Percentiles rank a stretch among this genome's conserved stretches.
phyloP scores from a whole-genome alignment of 1,284 basidiomycete genomes.

The Calocybe gambosa region DNA sequence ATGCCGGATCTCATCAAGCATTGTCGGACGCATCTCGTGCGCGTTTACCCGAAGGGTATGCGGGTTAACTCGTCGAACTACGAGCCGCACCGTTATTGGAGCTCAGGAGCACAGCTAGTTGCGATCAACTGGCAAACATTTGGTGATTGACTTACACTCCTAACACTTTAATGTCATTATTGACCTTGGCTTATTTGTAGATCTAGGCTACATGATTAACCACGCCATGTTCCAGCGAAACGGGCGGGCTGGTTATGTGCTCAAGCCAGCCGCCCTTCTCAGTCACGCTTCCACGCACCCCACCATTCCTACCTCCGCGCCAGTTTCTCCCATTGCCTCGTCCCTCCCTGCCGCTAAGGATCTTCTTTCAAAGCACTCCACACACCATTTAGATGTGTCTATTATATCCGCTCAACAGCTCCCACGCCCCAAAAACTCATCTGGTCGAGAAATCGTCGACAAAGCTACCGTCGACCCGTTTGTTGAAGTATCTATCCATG shows the following conservation, averaged over 20 bases:
- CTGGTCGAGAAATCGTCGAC: conserved; percentile 51
- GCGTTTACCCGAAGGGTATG: conserved; percentile 86
- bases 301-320: conserved; percentile 2
- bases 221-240: conserved; percentile 93
- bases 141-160: conserved; percentile 41
- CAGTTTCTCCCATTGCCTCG: neutral
- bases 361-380: conserved; percentile 46
- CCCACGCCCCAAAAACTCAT: conserved; percentile 60
- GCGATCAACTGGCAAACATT: conserved; percentile 98
- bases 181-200: conserved; percentile 32
- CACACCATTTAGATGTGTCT: conserved; percentile 59
- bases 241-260: conserved; percentile 83
- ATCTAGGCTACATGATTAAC: conserved; percentile 87
- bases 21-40: conserved; percentile 80
- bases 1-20: conserved; percentile 84
- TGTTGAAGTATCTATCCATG: conserved; percentile 74
- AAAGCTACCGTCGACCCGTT: conserved; percentile 59
- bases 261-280: conserved; percentile 82
- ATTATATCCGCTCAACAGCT: conserved; percentile 92
- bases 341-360: conserved; percentile 50
- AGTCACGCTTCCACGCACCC: conserved; percentile 11
- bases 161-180: neutral
- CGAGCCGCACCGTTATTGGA: conserved; percentile 88
- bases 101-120: conserved; percentile 86
- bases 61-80: conserved; percentile 85